These are phyloP conservation scores for Saccharomycopsis phalli DNA, from an alignment of 1,139 yeast species.

Conservation along the genomic window DNA sequence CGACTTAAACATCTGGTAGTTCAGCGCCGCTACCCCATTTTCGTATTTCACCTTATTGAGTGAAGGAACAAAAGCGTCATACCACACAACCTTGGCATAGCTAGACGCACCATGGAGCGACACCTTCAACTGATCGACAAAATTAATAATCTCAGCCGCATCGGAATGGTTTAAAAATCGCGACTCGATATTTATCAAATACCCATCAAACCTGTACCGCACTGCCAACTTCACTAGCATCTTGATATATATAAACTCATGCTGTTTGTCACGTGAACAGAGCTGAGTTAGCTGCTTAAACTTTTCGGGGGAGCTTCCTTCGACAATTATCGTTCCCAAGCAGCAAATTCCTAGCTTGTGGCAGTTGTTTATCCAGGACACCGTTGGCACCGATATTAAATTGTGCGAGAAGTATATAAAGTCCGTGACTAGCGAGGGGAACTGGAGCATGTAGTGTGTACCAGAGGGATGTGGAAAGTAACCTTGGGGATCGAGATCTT, in stretches of 20 bases:
- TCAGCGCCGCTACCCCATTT: constrained; percentile 31
- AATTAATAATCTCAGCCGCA: constrained; percentile 23
- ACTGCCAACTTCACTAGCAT: constrained; percentile 24
- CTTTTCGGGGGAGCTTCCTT: constrained; percentile 25
- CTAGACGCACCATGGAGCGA: constrained; percentile 23
- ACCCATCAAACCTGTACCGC: constrained; percentile 33
- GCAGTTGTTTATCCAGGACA: constrained; percentile 30
- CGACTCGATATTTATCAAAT: constrained; percentile 31
- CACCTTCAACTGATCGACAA: constrained; percentile 27
- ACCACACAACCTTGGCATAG: constrained; percentile 30
- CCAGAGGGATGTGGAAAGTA: constrained; percentile 31
- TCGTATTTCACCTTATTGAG: constrained; percentile 28
- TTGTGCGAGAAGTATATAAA: constrained; percentile 34
- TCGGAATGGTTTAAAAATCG: constrained; percentile 22
- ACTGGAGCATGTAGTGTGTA: constrained; percentile 29
- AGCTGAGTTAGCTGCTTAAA: constrained; percentile 24
- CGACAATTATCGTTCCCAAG: constrained; percentile 31
- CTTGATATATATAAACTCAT: constrained; percentile 26
- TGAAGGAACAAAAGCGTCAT: constrained; percentile 29
- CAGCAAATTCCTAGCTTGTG: constrained; percentile 31
- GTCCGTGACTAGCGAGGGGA: constrained; percentile 29
- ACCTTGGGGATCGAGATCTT: constrained; percentile 30
- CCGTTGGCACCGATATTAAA: constrained; percentile 31
- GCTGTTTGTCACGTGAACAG: constrained; percentile 22
- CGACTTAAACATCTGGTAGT: constrained; percentile 28